phyloP scores from a whole-genome alignment of 2,329 filamentous ascomycete genomes.

The Emydomyces testavorans region DNA sequence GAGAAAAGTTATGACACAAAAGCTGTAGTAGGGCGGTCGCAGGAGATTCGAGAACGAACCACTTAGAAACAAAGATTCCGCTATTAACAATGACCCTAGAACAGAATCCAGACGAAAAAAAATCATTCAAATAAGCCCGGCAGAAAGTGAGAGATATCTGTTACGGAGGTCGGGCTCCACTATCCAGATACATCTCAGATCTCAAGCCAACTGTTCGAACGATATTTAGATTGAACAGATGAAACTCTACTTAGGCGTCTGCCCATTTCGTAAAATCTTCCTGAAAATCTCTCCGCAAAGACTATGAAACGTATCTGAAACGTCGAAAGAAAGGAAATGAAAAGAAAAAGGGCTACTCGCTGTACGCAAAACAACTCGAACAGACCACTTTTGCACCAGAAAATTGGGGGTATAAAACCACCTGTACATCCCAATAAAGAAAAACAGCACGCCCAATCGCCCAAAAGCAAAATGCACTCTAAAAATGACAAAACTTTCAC shows the following conservation, averaged over 20 bases:
- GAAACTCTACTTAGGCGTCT: not conserved
- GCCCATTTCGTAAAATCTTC: not conserved
- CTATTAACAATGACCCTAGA: not conserved
- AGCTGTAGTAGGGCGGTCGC: not conserved
- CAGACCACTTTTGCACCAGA: constrained; percentile 4
- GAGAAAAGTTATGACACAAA: constrained; percentile 31
- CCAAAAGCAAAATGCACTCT: constrained; percentile 4
- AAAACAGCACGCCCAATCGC: constrained; percentile 9
- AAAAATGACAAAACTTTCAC: not conserved
- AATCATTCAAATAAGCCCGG: not conserved
- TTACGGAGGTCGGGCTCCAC: not conserved
- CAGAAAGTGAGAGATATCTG: not conserved
- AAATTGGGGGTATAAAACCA: constrained; percentile 9
- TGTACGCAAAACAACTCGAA: not conserved
- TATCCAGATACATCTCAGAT: not conserved
- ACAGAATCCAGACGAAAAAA: not conserved
- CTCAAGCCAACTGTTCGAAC: not conserved
- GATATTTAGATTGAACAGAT: not conserved
- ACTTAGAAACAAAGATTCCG: not conserved
- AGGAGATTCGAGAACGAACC: not conserved
- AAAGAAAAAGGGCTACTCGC: not conserved
- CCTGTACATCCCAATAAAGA: constrained; percentile 9
- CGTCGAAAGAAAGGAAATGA: not conserved
- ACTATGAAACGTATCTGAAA: not conserved
- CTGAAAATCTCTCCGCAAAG: not conserved